phyloP scores from a whole-genome alignment of 495 filamentous ascomycete species.

The Xylaria scruposa region DNA sequence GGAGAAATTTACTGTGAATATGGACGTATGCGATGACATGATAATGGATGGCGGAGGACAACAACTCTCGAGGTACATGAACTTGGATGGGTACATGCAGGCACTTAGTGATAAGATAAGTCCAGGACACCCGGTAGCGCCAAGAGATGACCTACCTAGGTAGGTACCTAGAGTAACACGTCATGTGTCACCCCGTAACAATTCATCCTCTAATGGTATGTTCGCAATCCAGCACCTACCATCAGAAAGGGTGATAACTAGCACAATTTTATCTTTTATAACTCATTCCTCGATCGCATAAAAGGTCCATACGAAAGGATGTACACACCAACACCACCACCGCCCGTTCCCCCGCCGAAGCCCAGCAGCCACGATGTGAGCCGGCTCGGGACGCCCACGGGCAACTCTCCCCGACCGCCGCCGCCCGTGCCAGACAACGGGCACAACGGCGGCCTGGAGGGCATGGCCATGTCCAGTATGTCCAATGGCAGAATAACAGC shows the following conservation, averaged over 20 bases:
- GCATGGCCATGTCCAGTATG: neutral
- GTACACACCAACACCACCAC: slow-evolving; percentile 48
- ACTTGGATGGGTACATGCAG: neutral
- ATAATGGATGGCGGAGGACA: neutral
- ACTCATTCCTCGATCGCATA: neutral
- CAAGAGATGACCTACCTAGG: neutral
- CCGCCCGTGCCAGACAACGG: slow-evolving; percentile 45
- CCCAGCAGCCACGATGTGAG: slow-evolving; percentile 72
- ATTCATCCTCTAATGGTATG: neutral
- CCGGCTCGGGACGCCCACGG: slow-evolving; percentile 65
- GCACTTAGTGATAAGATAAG: neutral
- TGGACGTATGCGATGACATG: neutral
- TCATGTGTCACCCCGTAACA: neutral
- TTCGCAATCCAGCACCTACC: neutral
- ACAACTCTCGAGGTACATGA: neutral
- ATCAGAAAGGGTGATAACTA: neutral
- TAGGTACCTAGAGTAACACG: neutral
- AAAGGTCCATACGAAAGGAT: slow-evolving; percentile 19
- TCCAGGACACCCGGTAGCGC: neutral
- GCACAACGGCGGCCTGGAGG: slow-evolving; percentile 26
- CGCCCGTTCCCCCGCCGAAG: slow-evolving; percentile 76
- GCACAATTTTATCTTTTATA: neutral
- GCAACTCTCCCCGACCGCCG: slow-evolving; percentile 51
- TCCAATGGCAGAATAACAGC: slow-evolving; percentile 20
- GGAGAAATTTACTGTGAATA: neutral